Base-by-base conservation (phyloP, 495 filamentous ascomycete genomes). In the Hyphodiscus hymeniophilus region DNA sequence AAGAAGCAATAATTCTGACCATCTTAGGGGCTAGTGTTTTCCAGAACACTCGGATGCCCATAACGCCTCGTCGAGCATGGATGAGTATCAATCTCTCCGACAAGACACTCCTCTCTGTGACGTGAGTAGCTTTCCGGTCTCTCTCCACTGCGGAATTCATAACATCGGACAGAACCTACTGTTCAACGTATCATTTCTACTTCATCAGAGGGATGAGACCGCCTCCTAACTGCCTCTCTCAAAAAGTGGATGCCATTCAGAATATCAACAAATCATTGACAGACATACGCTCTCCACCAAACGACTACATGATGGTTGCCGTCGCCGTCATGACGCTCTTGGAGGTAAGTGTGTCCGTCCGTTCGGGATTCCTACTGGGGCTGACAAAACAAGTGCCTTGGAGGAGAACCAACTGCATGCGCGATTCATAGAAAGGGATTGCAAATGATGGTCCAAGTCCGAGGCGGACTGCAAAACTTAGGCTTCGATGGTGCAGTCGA, bases 71-170 rank as follows among this genome's bases (percentile, higher is more conserved):
- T 15, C 45, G 22, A n/a, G 18, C 26, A 7, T 47, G 45, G 45
- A 47, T 47, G 45, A n/a, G 8, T 12, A 47, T 47, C 32, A 47
- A 47, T 47, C 45, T 47, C n/a, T 47, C 45, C 0, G 45, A 47
- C 20, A 38, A 39, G 16, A 47, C 45, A 10, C 45, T 47, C 21
- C 45, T 47, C 36, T 47, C 45, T 7, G 45, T 47, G 15, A 39
- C 45, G 45, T 47, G 34, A 38, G 21, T n/a, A 20, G 7, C 22
- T 3, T 6, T n/a, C 34, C 13, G 13, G 4, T 18, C 17, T n/a
- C 26, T 5, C 13, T 36, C 34, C 17, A 17, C n/a, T 22, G n/a
- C 18, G 18, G n/a, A 10, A 35, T 13, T 16, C 5, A 11, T 46
- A 36, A 35, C 20, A 0, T 7, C 12, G 22, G 21, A 8, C 15